Base-by-base conservation (phyloP, 2,329 filamentous ascomycete genomes). In the Exophiala oligosperma region DNA sequence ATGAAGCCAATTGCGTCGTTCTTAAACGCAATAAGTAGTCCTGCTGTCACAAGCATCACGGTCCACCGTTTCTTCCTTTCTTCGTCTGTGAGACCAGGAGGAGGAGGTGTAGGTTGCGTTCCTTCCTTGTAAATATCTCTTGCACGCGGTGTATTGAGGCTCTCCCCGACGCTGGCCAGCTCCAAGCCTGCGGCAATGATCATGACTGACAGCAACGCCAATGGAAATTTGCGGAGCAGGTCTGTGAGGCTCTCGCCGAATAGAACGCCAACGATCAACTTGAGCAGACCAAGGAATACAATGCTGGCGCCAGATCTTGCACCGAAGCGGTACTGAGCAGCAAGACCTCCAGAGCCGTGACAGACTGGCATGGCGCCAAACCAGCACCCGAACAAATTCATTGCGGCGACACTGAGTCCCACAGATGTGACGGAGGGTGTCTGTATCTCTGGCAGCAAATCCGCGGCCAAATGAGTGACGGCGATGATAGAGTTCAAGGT, bases 291-390 rank as follows among this genome's bases (percentile, higher is more conserved):
- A 0, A 97, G 83, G 24, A 96, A 71, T 53, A 97, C 84, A 61
- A 97, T 82, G 66, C 88, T 92, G 0, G 91, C 85, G 8, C 93
- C 93, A 59, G 90, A 95, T 49, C 93, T 86, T 3, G 93, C 92
- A 0, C 93, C 93, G 66, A 97, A 97, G 3, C 91, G 86, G 72
- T 91, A 91, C 71, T 97, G 93, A 0, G 89, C 94, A 4, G 94
- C 94, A 0, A 97, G 79, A 0, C 93, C 93, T 2, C 93, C 93
- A 0, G 91, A 91, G 4, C 93, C 93, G 71, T 97, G 94, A 70
- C 94, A 97, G 3, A 94, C 86, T 2, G 93, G 94, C 94, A 97
- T 97, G 4, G 89, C 89, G 49, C 92, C 92, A 68, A 96, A 95
- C 90, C 91, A 96, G 68, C 90, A 92, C 14, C 89, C 89, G 1